phyloP scores from a whole-genome alignment of 768 basidiomycete genomes.

The Gymnopilus junonius region DNA sequence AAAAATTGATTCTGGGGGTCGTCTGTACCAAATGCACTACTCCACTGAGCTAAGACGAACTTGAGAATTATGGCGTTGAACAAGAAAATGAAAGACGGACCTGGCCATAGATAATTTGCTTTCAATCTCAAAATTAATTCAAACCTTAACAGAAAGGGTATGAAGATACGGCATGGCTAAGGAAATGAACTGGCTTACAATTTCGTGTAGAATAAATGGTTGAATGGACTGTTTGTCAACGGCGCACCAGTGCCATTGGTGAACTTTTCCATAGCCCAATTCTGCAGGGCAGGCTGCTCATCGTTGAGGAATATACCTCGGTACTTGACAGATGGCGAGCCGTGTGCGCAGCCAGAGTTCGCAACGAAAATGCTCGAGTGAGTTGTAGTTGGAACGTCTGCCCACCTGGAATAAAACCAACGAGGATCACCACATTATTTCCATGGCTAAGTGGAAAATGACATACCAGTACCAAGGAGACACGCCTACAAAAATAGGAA shows the following conservation, averaged over 20 bases:
- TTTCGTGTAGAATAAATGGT: slow-evolving; percentile 61
- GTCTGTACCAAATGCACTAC: slow-evolving; percentile 60
- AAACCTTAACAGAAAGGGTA: slow-evolving; percentile 44
- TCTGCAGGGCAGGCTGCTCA: slow-evolving; percentile 72
- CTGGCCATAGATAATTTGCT: slow-evolving; percentile 76
- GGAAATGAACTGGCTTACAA: slow-evolving; percentile 38
- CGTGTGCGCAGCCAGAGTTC: slow-evolving; percentile 55
- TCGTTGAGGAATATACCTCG: slow-evolving; percentile 79
- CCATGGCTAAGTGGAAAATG: not conserved
- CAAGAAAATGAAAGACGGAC: slow-evolving; percentile 29
- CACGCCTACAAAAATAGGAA: slow-evolving; percentile 45
- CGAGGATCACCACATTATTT: slow-evolving; percentile 3
- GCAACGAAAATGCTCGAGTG: slow-evolving; percentile 53
- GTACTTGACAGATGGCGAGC: slow-evolving; percentile 69
- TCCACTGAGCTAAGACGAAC: slow-evolving; percentile 43
- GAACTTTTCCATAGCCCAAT: slow-evolving; percentile 74
- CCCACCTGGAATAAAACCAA: slow-evolving; percentile 55
- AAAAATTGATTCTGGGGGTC: slow-evolving; percentile 63
- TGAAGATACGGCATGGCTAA: not conserved
- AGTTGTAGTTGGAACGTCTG: slow-evolving; percentile 65
- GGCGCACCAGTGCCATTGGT: slow-evolving; percentile 61
- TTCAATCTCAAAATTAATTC: slow-evolving; percentile 70
- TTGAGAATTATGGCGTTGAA: not conserved
- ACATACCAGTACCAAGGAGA: slow-evolving; percentile 74
- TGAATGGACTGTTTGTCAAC: slow-evolving; percentile 60